Conservation (phyloP, 805 yeast genomes). For the Sporopachydermia lactativora region DNA sequence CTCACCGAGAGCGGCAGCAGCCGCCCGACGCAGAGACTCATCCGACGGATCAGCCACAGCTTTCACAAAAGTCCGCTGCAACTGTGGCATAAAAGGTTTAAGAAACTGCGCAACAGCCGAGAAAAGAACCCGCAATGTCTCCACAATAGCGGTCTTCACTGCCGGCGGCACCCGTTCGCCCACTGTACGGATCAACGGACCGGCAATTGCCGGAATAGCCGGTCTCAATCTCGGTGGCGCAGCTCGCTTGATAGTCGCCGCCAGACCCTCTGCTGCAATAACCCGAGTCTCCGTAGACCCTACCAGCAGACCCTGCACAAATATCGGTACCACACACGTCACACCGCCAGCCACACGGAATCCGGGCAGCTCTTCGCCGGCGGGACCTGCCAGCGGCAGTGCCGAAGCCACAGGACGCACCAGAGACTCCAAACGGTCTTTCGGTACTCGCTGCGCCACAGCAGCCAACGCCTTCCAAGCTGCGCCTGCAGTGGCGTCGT, state of each 20-base stretch:
- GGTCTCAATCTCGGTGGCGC: slow-evolving; percentile 62
- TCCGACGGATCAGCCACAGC: slow-evolving; percentile 68
- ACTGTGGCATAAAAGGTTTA: slow-evolving; percentile 92
- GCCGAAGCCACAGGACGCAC: slow-evolving; percentile 74
- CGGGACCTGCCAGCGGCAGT: slow-evolving; percentile 45
- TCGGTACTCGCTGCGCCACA: slow-evolving; percentile 56
- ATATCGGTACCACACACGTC: slow-evolving; percentile 75
- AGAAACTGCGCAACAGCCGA: slow-evolving; percentile 77
- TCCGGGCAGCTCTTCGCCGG: slow-evolving; percentile 56
- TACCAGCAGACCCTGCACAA: slow-evolving; percentile 90
- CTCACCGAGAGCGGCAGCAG: slow-evolving; percentile 82
- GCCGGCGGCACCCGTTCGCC: slow-evolving; percentile 91
- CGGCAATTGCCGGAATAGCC: slow-evolving; percentile 85
- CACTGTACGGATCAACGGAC: slow-evolving; percentile 94
- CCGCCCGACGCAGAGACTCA: slow-evolving; percentile 62
- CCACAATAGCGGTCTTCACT: slow-evolving; percentile 86
- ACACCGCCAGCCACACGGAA: slow-evolving; percentile 62
- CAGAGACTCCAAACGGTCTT: slow-evolving; percentile 61
- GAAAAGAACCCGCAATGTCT: slow-evolving; percentile 68
- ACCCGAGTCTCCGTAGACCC: slow-evolving; percentile 80
- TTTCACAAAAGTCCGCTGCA: slow-evolving; percentile 92
- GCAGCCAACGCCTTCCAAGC: slow-evolving; percentile 53
- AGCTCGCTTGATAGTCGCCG: slow-evolving; percentile 73
- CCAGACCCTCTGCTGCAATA: slow-evolving; percentile 75
- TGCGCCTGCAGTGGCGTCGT: slow-evolving; percentile 44